Base-by-base conservation (phyloP, 495 filamentous ascomycete species). In the Parathielavia hyrcaniae region DNA sequence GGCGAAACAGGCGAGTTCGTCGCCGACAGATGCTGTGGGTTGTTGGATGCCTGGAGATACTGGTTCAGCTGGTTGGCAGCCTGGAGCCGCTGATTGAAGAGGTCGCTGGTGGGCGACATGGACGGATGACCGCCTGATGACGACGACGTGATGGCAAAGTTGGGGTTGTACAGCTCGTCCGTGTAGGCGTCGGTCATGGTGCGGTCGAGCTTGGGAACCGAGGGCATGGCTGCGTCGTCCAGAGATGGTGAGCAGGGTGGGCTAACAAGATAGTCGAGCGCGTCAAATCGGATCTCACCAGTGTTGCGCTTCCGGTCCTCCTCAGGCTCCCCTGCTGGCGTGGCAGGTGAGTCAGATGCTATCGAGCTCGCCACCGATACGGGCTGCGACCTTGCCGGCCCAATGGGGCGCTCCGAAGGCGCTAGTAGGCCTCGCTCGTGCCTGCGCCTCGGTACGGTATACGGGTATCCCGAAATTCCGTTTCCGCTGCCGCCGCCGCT, bases 111-210 rank as follows among this genome's bases (percentile, higher is more conserved):
- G 69, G 67, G 80, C 75, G 72, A 82, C 63, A 71, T 78, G 60
- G 71, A 76, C 34, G 64, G 68, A 60, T 73, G 70, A 64, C 70
- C n/a, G n/a, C n/a, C 66, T 67, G 81, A 45, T 52, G 75, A 57
- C 40, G 82, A 72, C 36, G 82, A 75, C 61, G 81, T 79, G 68
- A 81, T 73, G 55, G 75, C 71, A 58, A 80, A 77, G 61, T 73
- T 76, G 9, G 88, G 85, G 61, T 85, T 89, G 79, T 86, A 96
- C 1, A 96, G 81, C 64, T 93, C 89, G 68, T 96, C 91, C 64
- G 83, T 78, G 64, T 87, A 90, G 32, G 88, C 79, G 66, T 96
- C 91, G 10, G 90, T 91, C 68, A 91, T 86, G 9, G 90, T 95
- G 49, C 91, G 81, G 52, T 88, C 84, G 59, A 96, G 79, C 70